Evolutionary conservation across 2,329 filamentous ascomycete species (phyloP).

Genomic region (Macrophomina tecta): DNA sequence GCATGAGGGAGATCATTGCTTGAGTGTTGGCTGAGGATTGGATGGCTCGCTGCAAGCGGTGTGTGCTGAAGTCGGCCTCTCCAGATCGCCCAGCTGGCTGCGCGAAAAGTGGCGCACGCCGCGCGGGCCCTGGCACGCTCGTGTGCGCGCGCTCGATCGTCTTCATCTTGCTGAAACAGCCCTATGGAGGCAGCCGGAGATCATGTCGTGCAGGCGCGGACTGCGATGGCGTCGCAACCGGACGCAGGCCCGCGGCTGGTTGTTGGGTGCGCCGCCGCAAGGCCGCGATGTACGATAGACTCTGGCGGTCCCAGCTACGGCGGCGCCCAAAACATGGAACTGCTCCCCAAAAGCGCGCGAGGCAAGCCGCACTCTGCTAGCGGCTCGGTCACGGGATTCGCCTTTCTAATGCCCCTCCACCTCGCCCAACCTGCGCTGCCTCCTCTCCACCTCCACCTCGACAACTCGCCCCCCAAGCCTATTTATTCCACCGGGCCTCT

Average conservation of each 20-base stretch:
- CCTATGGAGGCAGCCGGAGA: conserved; percentile 24
- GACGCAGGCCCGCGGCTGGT: conserved; percentile 19
- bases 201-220: conserved; percentile 28
- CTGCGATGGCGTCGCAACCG: conserved; percentile 17
- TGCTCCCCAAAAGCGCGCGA: conserved; percentile 26
- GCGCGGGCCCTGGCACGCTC: conserved; percentile 20
- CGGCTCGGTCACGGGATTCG: conserved; percentile 26
- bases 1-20: conserved; percentile 26
- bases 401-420: conserved; percentile 34
- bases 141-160: conserved; percentile 27
- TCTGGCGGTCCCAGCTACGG: conserved; percentile 22
- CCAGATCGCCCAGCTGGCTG: conserved; percentile 26
- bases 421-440: conserved; percentile 27
- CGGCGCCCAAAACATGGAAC: conserved; percentile 27
- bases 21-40: conserved; percentile 15
- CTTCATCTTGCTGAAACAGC: conserved; percentile 29
- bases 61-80: conserved; percentile 23
- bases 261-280: conserved; percentile 24
- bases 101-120: conserved; percentile 24
- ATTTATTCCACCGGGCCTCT: conserved; percentile 29
- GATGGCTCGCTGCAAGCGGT: conserved; percentile 27
- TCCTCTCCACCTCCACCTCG: conserved; percentile 29
- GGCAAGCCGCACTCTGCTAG: conserved; percentile 19
- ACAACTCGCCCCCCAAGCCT: conserved; percentile 29
- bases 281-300: conserved; percentile 25